Evolutionary conservation across 208 protist genomes (phyloP), one percentile per base, ranked within the genome.

Genomic region (Naegleria fowleri): DNA sequence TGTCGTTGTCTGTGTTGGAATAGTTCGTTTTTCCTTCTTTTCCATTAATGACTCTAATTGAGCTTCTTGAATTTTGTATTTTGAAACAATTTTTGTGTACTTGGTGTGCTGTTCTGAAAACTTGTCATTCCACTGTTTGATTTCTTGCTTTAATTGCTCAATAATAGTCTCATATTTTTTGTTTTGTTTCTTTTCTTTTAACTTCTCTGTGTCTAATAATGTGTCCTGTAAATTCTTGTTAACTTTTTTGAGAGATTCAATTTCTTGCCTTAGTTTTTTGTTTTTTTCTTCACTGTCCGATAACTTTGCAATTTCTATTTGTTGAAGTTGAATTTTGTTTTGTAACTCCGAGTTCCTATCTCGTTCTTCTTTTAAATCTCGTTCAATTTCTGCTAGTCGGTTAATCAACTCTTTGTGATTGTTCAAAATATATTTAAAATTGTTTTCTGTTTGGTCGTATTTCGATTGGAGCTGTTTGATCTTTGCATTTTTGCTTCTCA

Each of bases 121-220:
- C 33, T 33, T 84, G 15, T 84, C 76, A 15, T 84, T 84, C 76
- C 76, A 84, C 33, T 84, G 29, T 84, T 40, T 84, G 76, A 84
- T 84, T 40, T 84, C 76, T 39, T 84, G 33, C 11, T 84, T 84
- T 40, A 84, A 40, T 33, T 41, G 29, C 29, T 84, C 76, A 84
- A 84, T 84, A 0, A 41, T 19, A 41, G 29, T 33, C 29, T 84
- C 76, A 40, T 84, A 84, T 15, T 84, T 84, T 40, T 84, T 84
- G 76, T 41, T 40, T 84, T 33, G 29, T 39, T 40, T 84, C 38
- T 33, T 41, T 41, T 84, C 76, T 6, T 33, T 41, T 84, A 40
- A 84, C 76, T 84, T 84, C 33, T 84, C 38, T 6, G 29, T 40
- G 15, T 84, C 76, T 33, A 84, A 41, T 33, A 84, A 84, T 41